phyloP scores from a whole-genome alignment of 2,329 filamentous ascomycete species.

The Metarhizium brunneum region DNA sequence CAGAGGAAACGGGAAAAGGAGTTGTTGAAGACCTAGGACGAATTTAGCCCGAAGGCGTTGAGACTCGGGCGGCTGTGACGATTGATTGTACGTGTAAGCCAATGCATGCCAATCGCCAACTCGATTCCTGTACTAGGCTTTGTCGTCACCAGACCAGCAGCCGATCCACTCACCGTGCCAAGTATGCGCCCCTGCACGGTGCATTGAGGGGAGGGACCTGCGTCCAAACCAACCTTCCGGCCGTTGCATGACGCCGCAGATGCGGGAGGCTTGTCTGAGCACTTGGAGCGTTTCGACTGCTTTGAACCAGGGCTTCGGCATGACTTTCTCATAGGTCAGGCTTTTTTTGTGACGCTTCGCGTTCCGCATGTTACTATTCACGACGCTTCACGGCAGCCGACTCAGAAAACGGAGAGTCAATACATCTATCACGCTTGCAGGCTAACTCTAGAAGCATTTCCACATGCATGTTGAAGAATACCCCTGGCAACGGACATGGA shows the following conservation, averaged over 20 bases:
- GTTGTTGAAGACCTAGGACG: background rate
- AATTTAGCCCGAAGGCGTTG: background rate
- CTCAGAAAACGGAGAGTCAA: too few relatives aligned
- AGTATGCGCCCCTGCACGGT: background rate
- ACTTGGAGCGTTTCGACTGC: too few relatives aligned
- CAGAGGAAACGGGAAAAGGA: background rate
- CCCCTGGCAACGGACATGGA: too few relatives aligned
- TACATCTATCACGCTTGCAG: too few relatives aligned
- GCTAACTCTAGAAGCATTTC: background rate
- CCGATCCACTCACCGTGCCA: slow-evolving; percentile 9
- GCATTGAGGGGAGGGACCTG: background rate
- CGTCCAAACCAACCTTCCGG: background rate
- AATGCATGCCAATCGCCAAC: slow-evolving; percentile 1
- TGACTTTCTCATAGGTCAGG: too few relatives aligned
- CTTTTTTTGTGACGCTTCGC: too few relatives aligned
- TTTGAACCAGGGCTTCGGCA: too few relatives aligned
- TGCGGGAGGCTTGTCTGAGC: background rate
- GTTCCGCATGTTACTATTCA: too few relatives aligned
- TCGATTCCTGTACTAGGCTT: slow-evolving; percentile 1
- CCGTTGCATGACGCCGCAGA: background rate
- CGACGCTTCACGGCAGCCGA: too few relatives aligned
- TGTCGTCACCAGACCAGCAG: slow-evolving; percentile 7
- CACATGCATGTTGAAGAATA: too few relatives aligned
- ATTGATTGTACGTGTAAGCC: slow-evolving; percentile 7
- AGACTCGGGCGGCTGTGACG: slow-evolving; percentile 3